Evolutionary conservation across 345 rosid species (phyloP).

Genomic region (Corchorus capsularis): DNA sequence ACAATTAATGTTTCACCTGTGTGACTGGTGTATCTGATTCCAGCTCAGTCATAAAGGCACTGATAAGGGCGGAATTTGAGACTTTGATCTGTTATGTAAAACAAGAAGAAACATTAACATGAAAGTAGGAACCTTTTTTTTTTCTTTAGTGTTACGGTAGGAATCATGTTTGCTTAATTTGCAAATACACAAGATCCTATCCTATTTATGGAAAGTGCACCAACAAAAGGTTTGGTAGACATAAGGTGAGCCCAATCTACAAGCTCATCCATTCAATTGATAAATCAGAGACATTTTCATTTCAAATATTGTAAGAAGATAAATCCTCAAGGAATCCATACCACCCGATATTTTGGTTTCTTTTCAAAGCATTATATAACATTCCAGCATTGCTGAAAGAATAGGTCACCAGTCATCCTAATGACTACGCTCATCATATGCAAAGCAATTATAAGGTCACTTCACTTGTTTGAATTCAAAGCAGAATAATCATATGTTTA

Average conservation of each 20-base stretch:
- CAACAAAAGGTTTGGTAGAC: background rate
- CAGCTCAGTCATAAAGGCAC: slow-evolving; percentile 95
- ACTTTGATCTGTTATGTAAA: slow-evolving; percentile 77
- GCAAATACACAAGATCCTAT: background rate
- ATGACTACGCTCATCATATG: background rate
- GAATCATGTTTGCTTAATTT: background rate
- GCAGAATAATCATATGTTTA: background rate
- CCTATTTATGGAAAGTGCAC: too few species aligned
- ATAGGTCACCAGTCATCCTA: background rate
- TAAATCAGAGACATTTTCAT: background rate
- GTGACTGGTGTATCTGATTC: slow-evolving; percentile 88
- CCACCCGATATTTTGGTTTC: background rate
- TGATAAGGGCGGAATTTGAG: slow-evolving; percentile 94
- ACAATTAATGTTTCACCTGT: slow-evolving; percentile 51
- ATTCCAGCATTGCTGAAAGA: background rate
- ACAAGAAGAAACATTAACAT: background rate
- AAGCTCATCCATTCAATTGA: background rate
- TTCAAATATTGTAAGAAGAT: background rate
- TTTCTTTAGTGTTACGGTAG: too few species aligned
- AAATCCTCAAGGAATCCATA: background rate
- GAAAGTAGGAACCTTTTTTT: background rate
- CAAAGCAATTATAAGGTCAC: background rate
- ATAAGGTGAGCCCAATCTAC: background rate
- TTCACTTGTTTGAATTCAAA: background rate
- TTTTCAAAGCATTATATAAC: background rate